Evolutionary conservation across 148 eudicot species (phyloP), one percentile per base, ranked within the genome.

Genomic region (Heliosperma pusillum): DNA sequence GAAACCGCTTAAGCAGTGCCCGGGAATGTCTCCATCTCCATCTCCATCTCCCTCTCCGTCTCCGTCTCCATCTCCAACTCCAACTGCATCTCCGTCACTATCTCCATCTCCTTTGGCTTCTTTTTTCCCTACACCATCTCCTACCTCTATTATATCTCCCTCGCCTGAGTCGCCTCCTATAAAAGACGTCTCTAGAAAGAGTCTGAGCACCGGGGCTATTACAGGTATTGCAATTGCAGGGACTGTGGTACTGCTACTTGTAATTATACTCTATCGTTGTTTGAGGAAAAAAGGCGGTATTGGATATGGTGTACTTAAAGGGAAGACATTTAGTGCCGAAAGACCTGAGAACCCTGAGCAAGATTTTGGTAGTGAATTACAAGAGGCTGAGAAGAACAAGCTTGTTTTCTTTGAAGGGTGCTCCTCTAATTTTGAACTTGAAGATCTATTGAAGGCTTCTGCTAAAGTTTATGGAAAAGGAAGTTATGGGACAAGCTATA

Each of bases 391-490:
- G 44, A 90, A 85, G 81, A 91, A 91, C 84, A 87, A 87, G 71
- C 63, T 95, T 69, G 90, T 88, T 70, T 95, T 92, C 89, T 88
- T 92, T 52, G 88, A 89, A 81, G 88, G 87, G 3, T 78, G 82
- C 69, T 78, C 90, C 6, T 87, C 76, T 53, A 89, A 83, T 67
- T 92, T 95, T 78, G 93, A 95, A 79, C 93, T 95, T 10, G 98
- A 95, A 64, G 97, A 95, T 81, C 76, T 95, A 29, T 76, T 95
- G 81, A 88, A 90, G 86, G 98, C 98, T 75, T 90, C 97, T 58
- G 98, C 97, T 16, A 96, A 95, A 83, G 96, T 95, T 22, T 80
- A 89, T 47, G 98, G 98, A 55, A 95, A 95, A 77, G 98, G 98
- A 69, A 89, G 83, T 71, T 92, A 85, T 52, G 97, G 98, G 2